phyloP scores from a whole-genome alignment of 805 yeast genomes.

The Blastobotrys terrestris region DNA sequence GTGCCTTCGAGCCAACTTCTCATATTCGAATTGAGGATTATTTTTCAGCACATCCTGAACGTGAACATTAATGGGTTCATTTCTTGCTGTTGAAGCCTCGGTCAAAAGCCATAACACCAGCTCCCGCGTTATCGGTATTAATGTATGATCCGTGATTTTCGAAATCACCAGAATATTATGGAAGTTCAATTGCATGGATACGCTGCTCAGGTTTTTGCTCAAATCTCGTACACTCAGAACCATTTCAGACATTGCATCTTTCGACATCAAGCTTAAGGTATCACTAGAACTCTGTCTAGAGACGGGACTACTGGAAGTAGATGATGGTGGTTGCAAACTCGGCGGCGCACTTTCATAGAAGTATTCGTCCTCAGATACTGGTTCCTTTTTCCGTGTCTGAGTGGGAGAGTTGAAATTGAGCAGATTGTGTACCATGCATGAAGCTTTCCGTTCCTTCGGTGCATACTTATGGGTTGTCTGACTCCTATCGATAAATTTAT shows the following conservation, averaged over 20 bases:
- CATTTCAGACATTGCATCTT: constrained; percentile 26
- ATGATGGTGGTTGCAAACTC: background rate
- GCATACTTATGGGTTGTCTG: background rate
- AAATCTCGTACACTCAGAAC: constrained; percentile 28
- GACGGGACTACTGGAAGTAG: background rate
- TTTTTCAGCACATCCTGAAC: constrained; percentile 65
- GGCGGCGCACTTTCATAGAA: background rate
- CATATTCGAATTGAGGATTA: constrained; percentile 58
- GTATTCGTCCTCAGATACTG: background rate
- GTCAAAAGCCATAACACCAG: constrained; percentile 18
- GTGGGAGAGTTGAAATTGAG: constrained; percentile 9
- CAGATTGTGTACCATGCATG: constrained; percentile 21
- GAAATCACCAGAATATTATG: constrained; percentile 22
- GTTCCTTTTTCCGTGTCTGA: background rate
- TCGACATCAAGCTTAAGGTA: constrained; percentile 17
- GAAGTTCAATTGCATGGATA: constrained; percentile 15
- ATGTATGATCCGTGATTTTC: constrained; percentile 20
- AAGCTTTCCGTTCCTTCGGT: background rate
- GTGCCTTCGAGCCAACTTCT: constrained; percentile 46
- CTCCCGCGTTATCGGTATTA: constrained; percentile 20
- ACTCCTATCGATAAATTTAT: background rate
- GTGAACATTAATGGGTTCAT: constrained; percentile 20
- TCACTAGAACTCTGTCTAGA: background rate
- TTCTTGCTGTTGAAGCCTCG: background rate
- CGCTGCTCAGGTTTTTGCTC: constrained; percentile 26